Conservation (phyloP, 345 rosid species). For the Eucalyptus victrix region DNA sequence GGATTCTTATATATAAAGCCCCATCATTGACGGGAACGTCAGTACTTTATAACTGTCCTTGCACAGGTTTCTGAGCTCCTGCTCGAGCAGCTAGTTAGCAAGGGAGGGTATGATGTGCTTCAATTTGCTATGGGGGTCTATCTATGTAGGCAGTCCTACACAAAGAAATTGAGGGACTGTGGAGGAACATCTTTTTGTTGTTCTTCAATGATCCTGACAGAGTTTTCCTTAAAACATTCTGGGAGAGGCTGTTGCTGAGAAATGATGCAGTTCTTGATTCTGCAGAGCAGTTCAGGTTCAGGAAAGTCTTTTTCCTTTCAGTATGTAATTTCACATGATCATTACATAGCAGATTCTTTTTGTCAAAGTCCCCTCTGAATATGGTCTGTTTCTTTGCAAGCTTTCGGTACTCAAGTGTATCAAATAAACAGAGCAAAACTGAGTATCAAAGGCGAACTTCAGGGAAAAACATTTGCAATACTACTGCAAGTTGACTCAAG, state of each 20-base stretch:
- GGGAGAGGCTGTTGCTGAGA: not conserved
- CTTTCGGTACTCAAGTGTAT: not conserved
- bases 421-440: not conserved
- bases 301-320: not conserved
- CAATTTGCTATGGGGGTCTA: not conserved
- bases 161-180: not conserved
- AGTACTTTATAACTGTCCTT: slow-evolving; percentile 40
- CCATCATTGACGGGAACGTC: slow-evolving; percentile 70
- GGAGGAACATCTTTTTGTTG: not conserved
- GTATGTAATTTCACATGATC: not conserved
- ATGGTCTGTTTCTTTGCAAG: not conserved
- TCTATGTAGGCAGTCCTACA: not conserved
- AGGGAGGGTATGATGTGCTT: slow-evolving; percentile 29
- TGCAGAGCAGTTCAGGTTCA: not conserved
- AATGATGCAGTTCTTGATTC: not conserved
- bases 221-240: not conserved
- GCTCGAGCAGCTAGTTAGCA: slow-evolving; percentile 63
- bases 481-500: not conserved
- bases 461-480: not conserved
- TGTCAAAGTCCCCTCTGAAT: not conserved
- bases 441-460: not conserved
- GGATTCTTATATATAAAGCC: slow-evolving; percentile 66
- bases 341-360: not conserved
- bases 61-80: slow-evolving; percentile 81
- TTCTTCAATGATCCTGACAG: not conserved